Evolutionary conservation across 805 yeast genomes (phyloP), one percentile per base, ranked within the genome.

Genomic region (Saturnispora quitensis): DNA sequence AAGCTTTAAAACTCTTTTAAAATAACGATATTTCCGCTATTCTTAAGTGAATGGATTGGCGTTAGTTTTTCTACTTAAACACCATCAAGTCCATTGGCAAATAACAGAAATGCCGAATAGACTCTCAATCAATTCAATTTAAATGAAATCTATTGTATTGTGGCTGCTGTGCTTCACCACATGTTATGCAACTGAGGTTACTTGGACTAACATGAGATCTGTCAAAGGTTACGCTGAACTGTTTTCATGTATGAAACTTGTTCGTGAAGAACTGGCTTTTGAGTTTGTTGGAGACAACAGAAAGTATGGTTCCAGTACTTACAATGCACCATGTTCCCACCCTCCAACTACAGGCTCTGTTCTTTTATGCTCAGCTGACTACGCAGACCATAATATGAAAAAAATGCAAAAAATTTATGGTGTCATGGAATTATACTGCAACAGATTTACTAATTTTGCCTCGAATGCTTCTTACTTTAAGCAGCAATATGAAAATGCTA

Each of bases 401-500:
- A 7, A 31, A 22, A 33, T 54, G 27, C 24, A 47, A 4, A 10
- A 34, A 17, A 10, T 45, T n/a, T 13, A 36, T 20, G 22, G 22
- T 9, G 20, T 36, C 24, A 20, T 36, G 17, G 40, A 36, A 36
- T 4, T 3, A 5, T 36, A 36, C 12, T 36, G 40, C 22, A 20
- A 9, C 13, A 36, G 12, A 9, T 36, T 36, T 17, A 36, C 40
- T 24, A 36, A 36, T 20, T 36, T 35, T n/a, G 13, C 22, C 25
- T 5, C 22, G 15, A 25, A 24, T 5, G 27, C 22, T 13, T 17
- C 15, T 3, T 45, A 45, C 15, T 45, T 35, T 25, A 43, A 44
- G 44, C 52, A 3, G 50, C 66, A 56, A 20, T 72, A 67, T 50
- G 49, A 52, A 13, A 65, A 66, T 48, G 71, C 72, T 1, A 64